Evolutionary conservation across 345 rosid species (phyloP).

Genomic region (Citrus inodora): DNA sequence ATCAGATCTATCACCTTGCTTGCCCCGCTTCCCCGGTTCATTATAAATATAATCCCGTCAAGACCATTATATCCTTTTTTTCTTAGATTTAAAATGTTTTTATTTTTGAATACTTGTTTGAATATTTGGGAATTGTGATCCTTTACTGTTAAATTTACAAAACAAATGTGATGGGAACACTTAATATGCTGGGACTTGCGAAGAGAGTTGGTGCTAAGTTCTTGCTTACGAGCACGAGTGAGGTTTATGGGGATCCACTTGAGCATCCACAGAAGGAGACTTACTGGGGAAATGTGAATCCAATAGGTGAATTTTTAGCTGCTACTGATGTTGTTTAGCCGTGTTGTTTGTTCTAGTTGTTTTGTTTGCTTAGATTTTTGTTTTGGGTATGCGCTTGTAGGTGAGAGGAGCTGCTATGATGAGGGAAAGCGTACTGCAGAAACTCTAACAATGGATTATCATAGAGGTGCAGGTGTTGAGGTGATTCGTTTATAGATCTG

Average conservation of each 20-base stretch:
- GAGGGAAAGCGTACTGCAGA: conserved; percentile 99
- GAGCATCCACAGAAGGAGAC: conserved; percentile 99
- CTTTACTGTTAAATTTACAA: conserved; percentile 62
- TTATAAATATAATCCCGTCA: conserved; percentile 91
- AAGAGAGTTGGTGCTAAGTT: conserved; percentile 98
- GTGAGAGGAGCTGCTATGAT: conserved; percentile 97
- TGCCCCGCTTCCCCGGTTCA: conserved; percentile 99
- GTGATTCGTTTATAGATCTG: conserved; percentile 22
- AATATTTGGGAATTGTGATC: conserved; percentile 24
- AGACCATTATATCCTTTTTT: conserved; percentile 90
- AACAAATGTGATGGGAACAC: conserved; percentile 99
- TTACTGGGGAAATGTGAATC: conserved; percentile 98
- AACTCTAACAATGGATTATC: conserved; percentile 94
- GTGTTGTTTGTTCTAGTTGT: not conserved
- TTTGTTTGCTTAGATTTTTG: conserved; percentile 2
- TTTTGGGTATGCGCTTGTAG: conserved; percentile 29
- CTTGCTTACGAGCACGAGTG: conserved; percentile 96
- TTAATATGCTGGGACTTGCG: conserved; percentile 97
- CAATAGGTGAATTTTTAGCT: conserved; percentile 53
- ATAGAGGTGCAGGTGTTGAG: conserved; percentile 94
- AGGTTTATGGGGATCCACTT: conserved; percentile 98
- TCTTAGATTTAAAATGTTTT: not conserved
- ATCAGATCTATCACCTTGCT: conserved; percentile 98
- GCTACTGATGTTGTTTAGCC: not conserved
- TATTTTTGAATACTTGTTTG: conserved; percentile 4